Evolutionary conservation across 495 filamentous ascomycete genomes (phyloP).

Genomic region (Neurospora africana): DNA sequence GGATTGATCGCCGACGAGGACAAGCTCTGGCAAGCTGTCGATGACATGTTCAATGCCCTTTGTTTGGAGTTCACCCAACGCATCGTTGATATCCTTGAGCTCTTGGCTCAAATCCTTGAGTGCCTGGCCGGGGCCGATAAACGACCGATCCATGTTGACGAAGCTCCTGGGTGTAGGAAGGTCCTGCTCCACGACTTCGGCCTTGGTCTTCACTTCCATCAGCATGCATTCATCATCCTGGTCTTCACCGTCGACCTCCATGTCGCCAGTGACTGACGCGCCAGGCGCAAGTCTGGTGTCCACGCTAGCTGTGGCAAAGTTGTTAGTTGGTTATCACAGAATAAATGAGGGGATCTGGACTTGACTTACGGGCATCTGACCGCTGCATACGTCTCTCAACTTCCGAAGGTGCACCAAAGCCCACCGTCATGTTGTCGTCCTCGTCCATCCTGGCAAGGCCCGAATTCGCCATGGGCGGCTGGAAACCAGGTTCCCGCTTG

Average conservation of each 20-base stretch:
- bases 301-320: slow-evolving; percentile 13
- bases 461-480: not conserved
- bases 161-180: not conserved
- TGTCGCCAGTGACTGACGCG: not conserved
- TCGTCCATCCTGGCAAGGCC: not conserved
- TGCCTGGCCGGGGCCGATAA: slow-evolving; percentile 21
- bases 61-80: slow-evolving; percentile 34
- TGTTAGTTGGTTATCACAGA: not conserved
- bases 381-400: not conserved
- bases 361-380: slow-evolving; percentile 21
- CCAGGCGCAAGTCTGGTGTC: slow-evolving; percentile 7
- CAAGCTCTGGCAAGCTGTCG: slow-evolving; percentile 61
- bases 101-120: slow-evolving; percentile 34
- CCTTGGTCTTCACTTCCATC: slow-evolving; percentile 11
- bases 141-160: slow-evolving; percentile 13
- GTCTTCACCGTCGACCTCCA: slow-evolving; percentile 1
- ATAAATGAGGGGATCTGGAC: not conserved
- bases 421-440: not conserved
- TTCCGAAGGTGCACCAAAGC: not conserved
- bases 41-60: slow-evolving; percentile 44
- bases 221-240: slow-evolving; percentile 8
- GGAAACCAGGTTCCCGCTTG: slow-evolving; percentile 3
- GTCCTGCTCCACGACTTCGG: not conserved
- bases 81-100: slow-evolving; percentile 37
- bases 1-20: slow-evolving; percentile 70